Percentiles rank a stretch among this genome's conserved stretches.
Conservation (phyloP, 495 filamentous ascomycete species). For the Aspergillus sparsus region DNA sequence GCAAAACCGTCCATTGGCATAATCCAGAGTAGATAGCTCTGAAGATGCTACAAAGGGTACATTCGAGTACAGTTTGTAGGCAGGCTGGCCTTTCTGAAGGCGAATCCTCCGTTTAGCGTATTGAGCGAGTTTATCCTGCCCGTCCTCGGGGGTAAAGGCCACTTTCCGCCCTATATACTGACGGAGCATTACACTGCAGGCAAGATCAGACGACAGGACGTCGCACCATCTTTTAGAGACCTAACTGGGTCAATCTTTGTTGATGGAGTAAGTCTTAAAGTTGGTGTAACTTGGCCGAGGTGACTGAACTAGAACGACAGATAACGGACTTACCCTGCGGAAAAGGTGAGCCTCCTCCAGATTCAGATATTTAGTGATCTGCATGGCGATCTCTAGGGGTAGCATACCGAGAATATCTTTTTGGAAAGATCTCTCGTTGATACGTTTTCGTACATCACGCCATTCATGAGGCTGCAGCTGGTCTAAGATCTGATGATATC, state of each 20-base stretch:
- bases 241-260: conserved; percentile 13
- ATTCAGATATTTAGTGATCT: conserved; percentile 28
- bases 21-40: conserved; percentile 22
- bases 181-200: conserved; percentile 22
- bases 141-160: not conserved
- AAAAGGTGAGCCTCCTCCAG: conserved; percentile 31
- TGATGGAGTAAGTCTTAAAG: no score
- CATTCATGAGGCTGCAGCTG: conserved; percentile 35
- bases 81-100: conserved; percentile 27
- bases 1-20: conserved; percentile 27
- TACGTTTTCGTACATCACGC: conserved; percentile 32
- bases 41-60: not conserved
- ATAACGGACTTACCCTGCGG: conserved; percentile 28
- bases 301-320: not conserved
- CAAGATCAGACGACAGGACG: conserved; percentile 29
- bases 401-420: conserved; percentile 38
- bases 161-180: conserved; percentile 17
- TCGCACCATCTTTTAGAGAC: conserved; percentile 38
- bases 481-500: conserved; percentile 33
- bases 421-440: conserved; percentile 26
- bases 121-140: conserved; percentile 14
- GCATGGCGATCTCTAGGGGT: conserved; percentile 35
- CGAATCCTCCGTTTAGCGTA: conserved; percentile 25
- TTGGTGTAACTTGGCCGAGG: not conserved
- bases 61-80: conserved; percentile 2